Conservation (phyloP, 208 protist genomes). For the Novymonas esmeraldas region DNA sequence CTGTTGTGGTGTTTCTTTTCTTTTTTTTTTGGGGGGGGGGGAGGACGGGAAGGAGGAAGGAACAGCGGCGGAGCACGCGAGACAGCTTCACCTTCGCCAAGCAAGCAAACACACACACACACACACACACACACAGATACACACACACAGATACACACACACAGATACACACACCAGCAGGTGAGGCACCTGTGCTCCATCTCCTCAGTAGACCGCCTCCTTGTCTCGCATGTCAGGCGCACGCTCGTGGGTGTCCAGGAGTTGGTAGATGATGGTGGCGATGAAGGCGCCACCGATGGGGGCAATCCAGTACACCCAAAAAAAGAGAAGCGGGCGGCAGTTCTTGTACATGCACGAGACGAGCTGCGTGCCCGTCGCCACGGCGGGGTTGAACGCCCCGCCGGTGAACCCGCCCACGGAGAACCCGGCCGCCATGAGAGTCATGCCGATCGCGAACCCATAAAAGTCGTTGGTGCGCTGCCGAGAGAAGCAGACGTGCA, state of each 20-base stretch:
- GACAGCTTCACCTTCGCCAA: no score
- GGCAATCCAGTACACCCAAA: slow-evolving; percentile 91
- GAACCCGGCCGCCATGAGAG: slow-evolving; percentile 71
- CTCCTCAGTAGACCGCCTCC: slow-evolving; percentile 39
- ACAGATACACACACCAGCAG: slow-evolving; percentile 5
- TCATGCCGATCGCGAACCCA: slow-evolving; percentile 79
- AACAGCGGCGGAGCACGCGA: no score
- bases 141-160: slow-evolving; percentile 2
- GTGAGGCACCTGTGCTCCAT: no score
- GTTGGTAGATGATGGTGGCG: slow-evolving; percentile 78
- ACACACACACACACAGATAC: background rate
- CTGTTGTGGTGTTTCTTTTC: no score
- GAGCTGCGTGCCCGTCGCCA: slow-evolving; percentile 75
- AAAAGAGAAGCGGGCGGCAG: slow-evolving; percentile 60
- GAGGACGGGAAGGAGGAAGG: no score
- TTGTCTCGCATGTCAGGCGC: slow-evolving; percentile 29
- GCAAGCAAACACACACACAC: background rate
- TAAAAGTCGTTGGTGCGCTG: slow-evolving; percentile 89
- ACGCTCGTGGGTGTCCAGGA: slow-evolving; percentile 79
- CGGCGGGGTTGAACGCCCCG: slow-evolving; percentile 84
- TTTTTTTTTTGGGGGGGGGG: no score
- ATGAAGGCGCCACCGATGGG: slow-evolving; percentile 80
- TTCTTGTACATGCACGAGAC: slow-evolving; percentile 75
- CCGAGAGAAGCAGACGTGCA: slow-evolving; percentile 84
- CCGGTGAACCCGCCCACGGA: slow-evolving; percentile 65